These are phyloP conservation scores for Blastobotrys peoriensis DNA, from an alignment of 805 yeast species.

Conservation along the genomic window DNA sequence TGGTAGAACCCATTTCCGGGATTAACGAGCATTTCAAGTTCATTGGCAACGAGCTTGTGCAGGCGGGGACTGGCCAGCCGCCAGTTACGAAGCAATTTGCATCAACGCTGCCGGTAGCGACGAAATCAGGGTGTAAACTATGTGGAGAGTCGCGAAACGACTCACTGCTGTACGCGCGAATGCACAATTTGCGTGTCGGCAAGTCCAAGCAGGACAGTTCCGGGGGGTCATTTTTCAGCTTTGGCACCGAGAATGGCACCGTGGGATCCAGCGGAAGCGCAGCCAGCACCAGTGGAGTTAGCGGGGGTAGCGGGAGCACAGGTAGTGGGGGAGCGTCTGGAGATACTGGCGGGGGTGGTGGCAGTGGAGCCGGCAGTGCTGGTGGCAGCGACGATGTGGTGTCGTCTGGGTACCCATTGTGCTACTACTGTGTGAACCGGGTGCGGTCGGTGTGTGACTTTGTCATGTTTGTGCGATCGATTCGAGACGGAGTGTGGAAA, in stretches of 20 bases:
- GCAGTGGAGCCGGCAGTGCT: slow-evolving; percentile 9
- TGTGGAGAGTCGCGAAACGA: slow-evolving; percentile 78
- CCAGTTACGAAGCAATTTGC: slow-evolving; percentile 29
- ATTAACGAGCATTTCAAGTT: slow-evolving; percentile 60
- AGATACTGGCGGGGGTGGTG: slow-evolving; percentile 21
- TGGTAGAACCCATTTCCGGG: slow-evolving; percentile 82
- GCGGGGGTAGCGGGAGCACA: not conserved
- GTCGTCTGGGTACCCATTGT: slow-evolving; percentile 54
- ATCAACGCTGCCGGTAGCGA: slow-evolving; percentile 66
- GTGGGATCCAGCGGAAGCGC: not conserved
- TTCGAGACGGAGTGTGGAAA: slow-evolving; percentile 57
- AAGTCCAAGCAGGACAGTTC: slow-evolving; percentile 19
- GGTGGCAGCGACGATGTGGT: slow-evolving; percentile 21
- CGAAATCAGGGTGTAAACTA: slow-evolving; percentile 67
- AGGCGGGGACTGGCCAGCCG: not conserved
- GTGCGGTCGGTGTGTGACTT: slow-evolving; percentile 79
- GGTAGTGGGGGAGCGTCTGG: not conserved
- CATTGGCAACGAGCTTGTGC: slow-evolving; percentile 1
- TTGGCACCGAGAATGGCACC: slow-evolving; percentile 7
- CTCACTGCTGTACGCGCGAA: slow-evolving; percentile 67
- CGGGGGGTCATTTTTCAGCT: not conserved
- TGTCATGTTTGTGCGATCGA: slow-evolving; percentile 65
- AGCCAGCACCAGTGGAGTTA: not conserved
- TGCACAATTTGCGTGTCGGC: slow-evolving; percentile 52
- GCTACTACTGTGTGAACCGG: slow-evolving; percentile 74